Percentiles rank a stretch among this genome's conserved stretches.
Evolutionary conservation across 2,329 filamentous ascomycete genomes (phyloP).

Genomic region (Cladorrhinum sp.): DNA sequence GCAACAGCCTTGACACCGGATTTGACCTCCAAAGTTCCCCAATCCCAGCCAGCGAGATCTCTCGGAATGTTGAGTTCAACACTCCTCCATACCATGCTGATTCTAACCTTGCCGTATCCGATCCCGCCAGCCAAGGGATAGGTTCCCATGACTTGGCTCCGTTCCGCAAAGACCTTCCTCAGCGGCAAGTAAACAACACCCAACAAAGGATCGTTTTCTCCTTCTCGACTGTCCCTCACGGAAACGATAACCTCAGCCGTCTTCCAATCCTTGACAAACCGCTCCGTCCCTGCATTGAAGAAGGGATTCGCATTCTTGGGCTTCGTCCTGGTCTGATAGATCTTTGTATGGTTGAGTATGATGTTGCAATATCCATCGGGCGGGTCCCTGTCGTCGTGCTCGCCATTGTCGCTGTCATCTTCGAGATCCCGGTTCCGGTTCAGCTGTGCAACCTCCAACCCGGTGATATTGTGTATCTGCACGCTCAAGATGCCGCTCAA

Average conservation of each 20-base stretch:
- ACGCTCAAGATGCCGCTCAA: slow-evolving; percentile 66
- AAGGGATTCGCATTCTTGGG: slow-evolving; percentile 76
- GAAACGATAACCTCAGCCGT: slow-evolving; percentile 65
- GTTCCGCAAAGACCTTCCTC: slow-evolving; percentile 56
- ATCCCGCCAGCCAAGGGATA: slow-evolving; percentile 69
- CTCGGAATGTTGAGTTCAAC: slow-evolving; percentile 59
- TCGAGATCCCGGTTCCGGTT: slow-evolving; percentile 53
- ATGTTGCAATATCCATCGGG: slow-evolving; percentile 71
- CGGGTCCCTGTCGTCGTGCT: slow-evolving; percentile 56
- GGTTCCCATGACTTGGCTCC: slow-evolving; percentile 61
- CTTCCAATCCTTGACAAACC: slow-evolving; percentile 66
- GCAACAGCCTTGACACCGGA: slow-evolving; percentile 43
- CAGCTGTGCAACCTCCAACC: slow-evolving; percentile 58
- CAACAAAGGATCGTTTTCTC: slow-evolving; percentile 67
- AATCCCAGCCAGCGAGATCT: slow-evolving; percentile 65
- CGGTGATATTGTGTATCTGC: slow-evolving; percentile 70
- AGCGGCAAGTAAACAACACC: slow-evolving; percentile 69
- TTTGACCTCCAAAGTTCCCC: slow-evolving; percentile 66
- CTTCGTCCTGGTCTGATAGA: slow-evolving; percentile 70
- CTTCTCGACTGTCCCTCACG: slow-evolving; percentile 64
- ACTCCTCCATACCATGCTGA: slow-evolving; percentile 72
- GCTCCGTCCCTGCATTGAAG: slow-evolving; percentile 73
- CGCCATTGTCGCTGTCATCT: slow-evolving; percentile 46
- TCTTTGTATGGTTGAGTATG: slow-evolving; percentile 68
- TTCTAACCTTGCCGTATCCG: slow-evolving; percentile 65